These are phyloP conservation scores for Stachybotrys echinatus DNA, from an alignment of 2,329 filamentous ascomycete species.

Conservation along the genomic window DNA sequence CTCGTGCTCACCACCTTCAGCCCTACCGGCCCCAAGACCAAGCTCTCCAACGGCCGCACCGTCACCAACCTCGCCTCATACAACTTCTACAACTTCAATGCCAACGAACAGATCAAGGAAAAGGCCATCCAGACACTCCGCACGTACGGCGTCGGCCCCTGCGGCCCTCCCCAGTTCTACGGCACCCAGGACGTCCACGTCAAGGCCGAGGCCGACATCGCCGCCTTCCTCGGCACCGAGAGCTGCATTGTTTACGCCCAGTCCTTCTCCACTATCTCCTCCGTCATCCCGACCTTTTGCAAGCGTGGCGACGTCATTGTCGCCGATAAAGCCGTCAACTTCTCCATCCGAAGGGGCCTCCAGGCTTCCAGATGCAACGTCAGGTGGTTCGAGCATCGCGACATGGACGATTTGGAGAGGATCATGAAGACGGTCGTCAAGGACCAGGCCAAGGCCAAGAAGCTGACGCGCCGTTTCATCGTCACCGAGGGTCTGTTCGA, in stretches of 20 bases:
- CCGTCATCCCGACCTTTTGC: conserved; percentile 92
- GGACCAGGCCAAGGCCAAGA: conserved; percentile 80
- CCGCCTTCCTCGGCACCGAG: conserved; percentile 79
- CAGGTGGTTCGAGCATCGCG: conserved; percentile 91
- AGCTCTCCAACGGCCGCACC: conserved; percentile 80
- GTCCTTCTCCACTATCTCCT: conserved; percentile 93
- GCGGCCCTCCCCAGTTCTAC: conserved; percentile 95
- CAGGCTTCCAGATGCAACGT: conserved; percentile 90
- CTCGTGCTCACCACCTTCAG: conserved; percentile 34
- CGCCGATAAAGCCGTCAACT: conserved; percentile 89
- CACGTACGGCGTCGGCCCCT: conserved; percentile 94
- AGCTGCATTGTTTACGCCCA: conserved; percentile 95
- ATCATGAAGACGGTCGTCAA: conserved; percentile 80
- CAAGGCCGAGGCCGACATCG: conserved; percentile 92
- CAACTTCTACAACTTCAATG: conserved; percentile 97
- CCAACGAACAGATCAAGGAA: conserved; percentile 87
- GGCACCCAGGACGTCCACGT: conserved; percentile 98
- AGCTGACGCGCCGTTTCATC: conserved; percentile 87
- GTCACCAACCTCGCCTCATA: conserved; percentile 91
- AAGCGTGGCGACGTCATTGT: conserved; percentile 98
- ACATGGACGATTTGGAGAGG: conserved; percentile 87
- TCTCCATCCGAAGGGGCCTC: conserved; percentile 87
- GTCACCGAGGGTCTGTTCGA: conserved; percentile 96
- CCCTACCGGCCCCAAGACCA: conserved; percentile 84
- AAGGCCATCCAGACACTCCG: conserved; percentile 91